A percentile compares a stretch with the other conserved stretches of the same genome.
These are phyloP conservation scores for Pyricularia sp. DNA, from an alignment of 2,329 filamentous ascomycete species.

Conservation along the genomic window DNA sequence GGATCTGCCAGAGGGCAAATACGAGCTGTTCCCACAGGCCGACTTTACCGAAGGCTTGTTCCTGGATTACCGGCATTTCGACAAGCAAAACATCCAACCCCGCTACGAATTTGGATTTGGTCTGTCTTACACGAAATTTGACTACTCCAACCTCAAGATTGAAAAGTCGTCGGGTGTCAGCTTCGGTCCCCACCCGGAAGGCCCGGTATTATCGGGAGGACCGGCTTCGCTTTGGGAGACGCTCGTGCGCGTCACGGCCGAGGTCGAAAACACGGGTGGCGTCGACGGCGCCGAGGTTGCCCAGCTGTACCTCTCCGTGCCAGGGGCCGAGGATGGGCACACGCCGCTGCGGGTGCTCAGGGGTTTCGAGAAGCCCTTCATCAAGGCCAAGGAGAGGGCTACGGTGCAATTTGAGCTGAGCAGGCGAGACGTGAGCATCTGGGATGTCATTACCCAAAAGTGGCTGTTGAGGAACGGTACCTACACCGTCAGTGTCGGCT, in stretches of 20 bases:
- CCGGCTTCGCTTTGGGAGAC: conserved; percentile 36
- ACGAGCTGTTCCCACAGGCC: conserved; percentile 36
- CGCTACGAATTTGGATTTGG: conserved; percentile 48
- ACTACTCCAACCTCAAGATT: conserved; percentile 27
- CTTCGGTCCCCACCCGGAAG: conserved; percentile 25
- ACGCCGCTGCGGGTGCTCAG: conserved; percentile 49
- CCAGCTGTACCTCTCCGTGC: conserved; percentile 35
- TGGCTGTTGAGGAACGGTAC: conserved; percentile 41
- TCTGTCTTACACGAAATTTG: conserved; percentile 45
- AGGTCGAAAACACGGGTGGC: conserved; percentile 29
- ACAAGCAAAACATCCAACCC: conserved; percentile 34
- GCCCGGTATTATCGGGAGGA: conserved; percentile 31
- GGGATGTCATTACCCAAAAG: conserved; percentile 51
- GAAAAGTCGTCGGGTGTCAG: conserved; percentile 16
- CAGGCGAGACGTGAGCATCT: conserved; percentile 56
- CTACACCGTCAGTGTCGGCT: conserved; percentile 32
- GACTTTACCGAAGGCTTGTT: conserved; percentile 40
- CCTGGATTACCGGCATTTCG: conserved; percentile 46
- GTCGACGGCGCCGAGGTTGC: conserved; percentile 32
- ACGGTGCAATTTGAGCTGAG: conserved; percentile 44
- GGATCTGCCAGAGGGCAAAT: conserved; percentile 35
- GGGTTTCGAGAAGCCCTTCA: conserved; percentile 52
- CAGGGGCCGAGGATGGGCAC: conserved; percentile 12
- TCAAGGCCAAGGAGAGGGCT: conserved; percentile 32
- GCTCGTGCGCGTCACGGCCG: conserved; percentile 27